Evolutionary conservation across 202 grass and related monocot genomes (phyloP), one percentile per base, ranked within the genome.

Genomic region (Elaeis oleifera): DNA sequence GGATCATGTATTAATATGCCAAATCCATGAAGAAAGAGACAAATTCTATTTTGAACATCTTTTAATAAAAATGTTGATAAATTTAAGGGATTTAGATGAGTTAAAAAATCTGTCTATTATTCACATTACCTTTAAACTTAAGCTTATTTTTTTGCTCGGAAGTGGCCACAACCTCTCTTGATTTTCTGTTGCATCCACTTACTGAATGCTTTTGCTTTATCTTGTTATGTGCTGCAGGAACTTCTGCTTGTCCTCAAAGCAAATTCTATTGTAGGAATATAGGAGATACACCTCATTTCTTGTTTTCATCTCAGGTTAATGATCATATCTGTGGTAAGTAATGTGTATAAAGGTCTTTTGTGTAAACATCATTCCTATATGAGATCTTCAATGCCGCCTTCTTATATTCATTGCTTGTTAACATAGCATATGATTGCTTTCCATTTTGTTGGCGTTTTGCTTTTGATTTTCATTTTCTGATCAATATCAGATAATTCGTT

Each of bases 291-390:
- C 81, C 92, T 73, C 79, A 57, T 32, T 39, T 89, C 14, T 52
- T 97, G 71, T 97, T 89, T 65, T 97, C 92, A 74, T 97, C 92
- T 1, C 67, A 83, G 63, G 88, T 97, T 71, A 97, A 97, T 86
- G 92, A 97, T 75, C 29, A 65, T 51, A 84, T 97, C 61, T 97
- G 92, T 2, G 88, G 92, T 96, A 90, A 58, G 72, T 68, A 61
- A 23, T 68, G 65, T 69, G 3, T 58, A 58, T 36, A 9, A 44
- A 44, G 11, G 36, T 44, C 36, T 44, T 44, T 44, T 44, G 0
- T 3, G 8, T 44, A 44, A 44, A 44, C 36, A 13, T 44, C 13
- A 44, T 44, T 44, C 11, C 2, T 44, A 44, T 44, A 3, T 9
- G 36, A 44, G 36, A 44, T 1, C 9, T 2, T 20, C 18, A 6